Evolutionary conservation across 495 filamentous ascomycete species (phyloP).

Genomic region (Talaromyces ruber): DNA sequence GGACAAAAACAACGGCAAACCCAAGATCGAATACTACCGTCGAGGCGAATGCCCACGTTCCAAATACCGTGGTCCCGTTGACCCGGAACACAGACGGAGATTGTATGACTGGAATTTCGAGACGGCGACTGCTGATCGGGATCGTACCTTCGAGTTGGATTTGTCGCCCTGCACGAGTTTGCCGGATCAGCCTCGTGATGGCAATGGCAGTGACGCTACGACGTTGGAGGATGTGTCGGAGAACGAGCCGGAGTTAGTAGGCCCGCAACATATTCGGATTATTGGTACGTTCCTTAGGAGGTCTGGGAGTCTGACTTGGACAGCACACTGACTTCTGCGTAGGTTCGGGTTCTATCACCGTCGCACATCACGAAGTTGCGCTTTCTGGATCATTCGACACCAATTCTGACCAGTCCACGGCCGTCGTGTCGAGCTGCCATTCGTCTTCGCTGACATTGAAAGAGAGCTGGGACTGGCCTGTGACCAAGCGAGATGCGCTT

Average conservation of each 20-base stretch:
- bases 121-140: conserved; percentile 26
- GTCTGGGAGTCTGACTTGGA: conserved; percentile 1
- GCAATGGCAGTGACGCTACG: conserved; percentile 7
- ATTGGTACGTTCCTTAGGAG: conserved; percentile 18
- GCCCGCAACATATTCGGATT: conserved; percentile 2
- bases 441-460: conserved; percentile 32
- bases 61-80: conserved; percentile 44
- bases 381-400: conserved; percentile 21
- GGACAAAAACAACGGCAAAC: conserved; percentile 20
- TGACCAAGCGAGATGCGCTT: conserved; percentile 22
- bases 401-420: conserved; percentile 29
- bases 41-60: conserved; percentile 41
- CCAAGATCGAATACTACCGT: conserved; percentile 43
- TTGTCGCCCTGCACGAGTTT: conserved; percentile 32
- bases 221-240: neutral
- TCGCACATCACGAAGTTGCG: conserved; percentile 14
- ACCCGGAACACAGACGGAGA: conserved; percentile 39
- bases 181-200: conserved; percentile 16
- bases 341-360: conserved; percentile 10
- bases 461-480: conserved; percentile 13
- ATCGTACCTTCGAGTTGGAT: conserved; percentile 25
- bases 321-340: neutral
- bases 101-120: conserved; percentile 44
- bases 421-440: conserved; percentile 29
- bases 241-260: neutral